phyloP scores from a whole-genome alignment of 805 yeast genomes.

The Wickerhamomyces ciferrii region DNA sequence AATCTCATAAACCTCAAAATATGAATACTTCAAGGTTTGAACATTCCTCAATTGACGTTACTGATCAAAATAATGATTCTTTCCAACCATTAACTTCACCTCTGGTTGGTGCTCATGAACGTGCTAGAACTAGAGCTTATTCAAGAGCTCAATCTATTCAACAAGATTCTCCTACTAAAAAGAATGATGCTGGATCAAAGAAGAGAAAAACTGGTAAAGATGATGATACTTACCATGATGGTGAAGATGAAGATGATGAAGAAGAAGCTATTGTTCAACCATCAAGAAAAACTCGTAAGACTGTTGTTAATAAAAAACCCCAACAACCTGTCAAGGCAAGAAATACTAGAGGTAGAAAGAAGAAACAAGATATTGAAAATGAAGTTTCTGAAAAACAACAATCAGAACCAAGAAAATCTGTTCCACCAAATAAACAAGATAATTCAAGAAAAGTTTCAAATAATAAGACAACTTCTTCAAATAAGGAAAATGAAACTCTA shows the following conservation, averaged over 20 bases:
- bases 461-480: not conserved
- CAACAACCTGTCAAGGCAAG: not conserved
- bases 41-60: slow-evolving; percentile 5
- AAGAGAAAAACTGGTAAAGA: slow-evolving; percentile 19
- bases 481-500: not conserved
- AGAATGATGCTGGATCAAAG: slow-evolving; percentile 4
- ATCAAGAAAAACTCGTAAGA: not conserved
- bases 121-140: slow-evolving; percentile 12
- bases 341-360: not conserved
- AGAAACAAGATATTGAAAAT: not conserved
- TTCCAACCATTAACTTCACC: slow-evolving; percentile 8
- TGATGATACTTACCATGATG: slow-evolving; percentile 14
- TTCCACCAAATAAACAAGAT: not conserved
- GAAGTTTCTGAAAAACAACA: no score
- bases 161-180: not conserved
- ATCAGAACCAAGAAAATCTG: not conserved
- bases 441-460: not conserved
- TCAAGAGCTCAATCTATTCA: not conserved
- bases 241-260: slow-evolving; percentile 8
- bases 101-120: slow-evolving; percentile 7
- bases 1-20: not conserved
- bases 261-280: slow-evolving; percentile 9
- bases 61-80: not conserved
- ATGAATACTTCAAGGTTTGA: not conserved
- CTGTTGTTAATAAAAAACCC: not conserved